Evolutionary conservation across 768 basidiomycete genomes (phyloP).

Genomic region (Cantharellus cinnabarinus): DNA sequence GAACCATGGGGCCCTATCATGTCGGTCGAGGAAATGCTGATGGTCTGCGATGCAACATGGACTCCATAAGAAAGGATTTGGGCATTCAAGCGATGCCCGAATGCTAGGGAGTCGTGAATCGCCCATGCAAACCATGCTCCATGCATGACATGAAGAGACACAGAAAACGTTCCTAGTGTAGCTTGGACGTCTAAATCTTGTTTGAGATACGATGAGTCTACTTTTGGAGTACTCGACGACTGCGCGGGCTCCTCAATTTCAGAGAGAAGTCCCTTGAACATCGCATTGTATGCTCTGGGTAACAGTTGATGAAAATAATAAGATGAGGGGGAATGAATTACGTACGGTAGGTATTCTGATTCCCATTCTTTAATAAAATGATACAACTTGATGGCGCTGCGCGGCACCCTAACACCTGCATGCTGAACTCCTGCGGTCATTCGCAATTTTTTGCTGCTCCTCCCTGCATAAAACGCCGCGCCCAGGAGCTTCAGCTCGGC

Average conservation of each 20-base stretch:
- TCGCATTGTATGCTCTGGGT: constrained; percentile 30
- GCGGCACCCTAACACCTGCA: constrained; percentile 30
- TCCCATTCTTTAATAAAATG: constrained; percentile 69
- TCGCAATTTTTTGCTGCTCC: not conserved
- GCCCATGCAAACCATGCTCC: constrained; percentile 76
- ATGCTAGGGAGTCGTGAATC: constrained; percentile 28
- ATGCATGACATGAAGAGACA: constrained; percentile 67
- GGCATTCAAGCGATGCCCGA: constrained; percentile 24
- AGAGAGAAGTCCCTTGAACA: constrained; percentile 39
- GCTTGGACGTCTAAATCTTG: constrained; percentile 27
- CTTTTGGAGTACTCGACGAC: constrained; percentile 6
- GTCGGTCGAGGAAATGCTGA: constrained; percentile 24
- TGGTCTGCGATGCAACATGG: constrained; percentile 37
- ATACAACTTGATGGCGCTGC: constrained; percentile 62
- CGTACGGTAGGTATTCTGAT: constrained; percentile 51
- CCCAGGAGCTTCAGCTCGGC: constrained; percentile 1
- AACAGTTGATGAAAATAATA: not conserved
- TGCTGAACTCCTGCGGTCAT: constrained; percentile 1
- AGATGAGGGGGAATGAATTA: not conserved
- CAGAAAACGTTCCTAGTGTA: constrained; percentile 28
- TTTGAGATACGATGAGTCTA: not conserved
- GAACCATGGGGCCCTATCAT: not conserved
- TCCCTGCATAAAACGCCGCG: not conserved
- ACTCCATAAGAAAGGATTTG: constrained; percentile 31
- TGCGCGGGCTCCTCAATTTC: constrained; percentile 31